A percentile compares a stretch with the other conserved stretches of the same genome.
phyloP scores from a whole-genome alignment of 75 land plant species.

The Adiantum capillusveneris region DNA sequence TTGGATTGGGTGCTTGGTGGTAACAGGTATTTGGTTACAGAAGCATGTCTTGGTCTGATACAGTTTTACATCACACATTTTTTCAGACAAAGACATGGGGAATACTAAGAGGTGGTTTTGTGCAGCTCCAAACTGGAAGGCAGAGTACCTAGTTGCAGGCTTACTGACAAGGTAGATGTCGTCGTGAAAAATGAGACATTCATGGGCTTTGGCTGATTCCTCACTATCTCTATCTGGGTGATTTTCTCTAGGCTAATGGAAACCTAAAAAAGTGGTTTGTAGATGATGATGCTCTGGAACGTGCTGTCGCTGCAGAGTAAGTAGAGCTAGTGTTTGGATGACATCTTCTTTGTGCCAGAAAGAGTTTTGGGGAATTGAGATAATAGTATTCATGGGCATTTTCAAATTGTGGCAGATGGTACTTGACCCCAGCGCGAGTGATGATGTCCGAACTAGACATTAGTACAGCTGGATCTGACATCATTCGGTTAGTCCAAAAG shows the following conservation, averaged over 20 bases:
- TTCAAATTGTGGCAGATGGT: constrained; percentile 51
- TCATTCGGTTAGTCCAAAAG: neutral
- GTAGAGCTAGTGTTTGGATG: no score
- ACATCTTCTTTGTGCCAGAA: no score
- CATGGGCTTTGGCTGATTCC: neutral
- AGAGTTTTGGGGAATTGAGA: neutral
- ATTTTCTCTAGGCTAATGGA: constrained; percentile 50
- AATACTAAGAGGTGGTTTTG: no score
- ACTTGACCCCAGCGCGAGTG: constrained; percentile 47
- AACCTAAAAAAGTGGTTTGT: constrained; percentile 65
- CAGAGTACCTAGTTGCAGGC: constrained; percentile 54
- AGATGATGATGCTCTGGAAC: constrained; percentile 88
- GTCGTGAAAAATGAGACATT: neutral
- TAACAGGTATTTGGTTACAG: constrained; percentile 50
- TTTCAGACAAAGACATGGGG: no score
- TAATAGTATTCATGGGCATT: neutral
- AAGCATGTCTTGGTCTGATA: no score
- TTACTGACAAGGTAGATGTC: constrained; percentile 71
- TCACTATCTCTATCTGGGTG: neutral
- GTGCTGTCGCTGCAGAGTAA: constrained; percentile 77
- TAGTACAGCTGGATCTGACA: neutral
- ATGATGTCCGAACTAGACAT: constrained; percentile 9
- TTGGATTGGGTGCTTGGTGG: constrained; percentile 89
- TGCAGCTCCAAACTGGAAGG: constrained; percentile 88
- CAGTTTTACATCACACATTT: no score